phyloP scores from a whole-genome alignment of 495 filamentous ascomycete species.

The Xanthoparmelia taractica region DNA sequence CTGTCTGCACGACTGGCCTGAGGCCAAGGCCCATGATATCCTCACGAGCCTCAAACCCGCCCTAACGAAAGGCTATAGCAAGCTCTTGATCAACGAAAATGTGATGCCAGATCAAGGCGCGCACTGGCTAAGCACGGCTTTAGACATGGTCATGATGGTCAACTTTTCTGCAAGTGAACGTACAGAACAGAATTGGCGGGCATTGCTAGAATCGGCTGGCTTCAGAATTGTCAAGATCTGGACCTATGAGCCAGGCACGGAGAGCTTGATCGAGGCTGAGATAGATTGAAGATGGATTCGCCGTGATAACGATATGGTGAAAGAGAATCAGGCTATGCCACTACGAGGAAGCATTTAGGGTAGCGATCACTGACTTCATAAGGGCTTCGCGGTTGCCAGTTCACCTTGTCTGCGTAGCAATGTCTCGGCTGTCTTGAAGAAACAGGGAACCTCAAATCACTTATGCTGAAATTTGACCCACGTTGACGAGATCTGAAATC shows the following conservation, averaged over 20 bases:
- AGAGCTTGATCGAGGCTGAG: not conserved
- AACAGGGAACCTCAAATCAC: no score
- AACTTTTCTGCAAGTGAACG: not conserved
- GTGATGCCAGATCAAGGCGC: not conserved
- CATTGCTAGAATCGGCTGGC: not conserved
- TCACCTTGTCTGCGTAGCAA: no score
- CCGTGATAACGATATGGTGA: no score
- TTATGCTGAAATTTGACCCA: no score
- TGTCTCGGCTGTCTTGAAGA: no score
- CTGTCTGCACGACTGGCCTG: slow-evolving; percentile 43
- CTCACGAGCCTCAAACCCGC: slow-evolving; percentile 32
- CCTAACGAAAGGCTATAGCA: slow-evolving; percentile 36
- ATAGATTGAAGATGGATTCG: not conserved
- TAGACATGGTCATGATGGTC: not conserved
- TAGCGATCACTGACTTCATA: no score
- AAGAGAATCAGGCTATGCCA: no score
- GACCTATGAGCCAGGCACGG: not conserved
- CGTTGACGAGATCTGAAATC: no score
- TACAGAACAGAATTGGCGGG: not conserved
- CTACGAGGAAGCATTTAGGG: no score
- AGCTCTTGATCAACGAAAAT: not conserved
- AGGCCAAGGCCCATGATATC: slow-evolving; percentile 33
- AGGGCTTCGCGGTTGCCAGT: no score
- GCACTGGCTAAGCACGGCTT: not conserved
- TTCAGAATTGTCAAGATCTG: not conserved